A percentile compares a stretch with the other conserved stretches of the same genome.
Evolutionary conservation across 192 early-diverging fungal genomes (phyloP).

Genomic region (Coemansia guatemalensis): DNA sequence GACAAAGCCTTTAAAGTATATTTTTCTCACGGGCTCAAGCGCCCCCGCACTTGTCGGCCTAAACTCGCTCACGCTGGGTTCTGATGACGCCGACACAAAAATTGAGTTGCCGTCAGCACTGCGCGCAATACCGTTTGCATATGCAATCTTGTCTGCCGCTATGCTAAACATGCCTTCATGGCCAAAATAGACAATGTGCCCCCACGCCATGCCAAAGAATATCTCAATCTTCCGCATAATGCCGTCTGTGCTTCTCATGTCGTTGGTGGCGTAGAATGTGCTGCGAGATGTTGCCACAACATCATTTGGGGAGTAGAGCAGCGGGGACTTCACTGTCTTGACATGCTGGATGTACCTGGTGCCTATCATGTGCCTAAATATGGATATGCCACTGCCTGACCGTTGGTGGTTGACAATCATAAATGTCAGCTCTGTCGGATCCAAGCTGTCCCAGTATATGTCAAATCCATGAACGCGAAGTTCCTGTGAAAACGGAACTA

Average conservation of each 20-base stretch:
- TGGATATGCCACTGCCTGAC: constrained; percentile 55
- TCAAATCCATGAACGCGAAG: constrained; percentile 58
- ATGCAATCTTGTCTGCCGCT: constrained; percentile 27
- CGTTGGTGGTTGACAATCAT: constrained; percentile 63
- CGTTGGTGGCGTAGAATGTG: constrained; percentile 64
- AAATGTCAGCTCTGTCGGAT: constrained; percentile 53
- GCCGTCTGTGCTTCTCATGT: constrained; percentile 28
- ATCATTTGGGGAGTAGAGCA: constrained; percentile 60
- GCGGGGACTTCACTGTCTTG: constrained; percentile 55
- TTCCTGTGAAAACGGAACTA: constrained; percentile 41
- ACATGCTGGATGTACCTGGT: constrained; percentile 42
- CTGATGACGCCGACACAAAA: constrained; percentile 42
- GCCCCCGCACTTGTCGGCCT: constrained; percentile 21
- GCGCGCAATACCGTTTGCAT: constrained; percentile 46
- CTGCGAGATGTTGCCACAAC: constrained; percentile 55
- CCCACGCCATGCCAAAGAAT: constrained; percentile 51
- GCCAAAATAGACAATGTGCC: constrained; percentile 38
- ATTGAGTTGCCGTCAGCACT: constrained; percentile 29
- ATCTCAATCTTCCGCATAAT: constrained; percentile 46
- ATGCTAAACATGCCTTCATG: constrained; percentile 22
- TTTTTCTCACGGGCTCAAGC: constrained; percentile 27
- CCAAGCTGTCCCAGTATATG: constrained; percentile 45
- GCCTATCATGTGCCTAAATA: constrained; percentile 55
- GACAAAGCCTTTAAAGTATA: constrained; percentile 34
- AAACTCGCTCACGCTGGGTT: constrained; percentile 40